Evolutionary conservation across 768 basidiomycete species (phyloP).

Genomic region (Pleurotus giganteus): DNA sequence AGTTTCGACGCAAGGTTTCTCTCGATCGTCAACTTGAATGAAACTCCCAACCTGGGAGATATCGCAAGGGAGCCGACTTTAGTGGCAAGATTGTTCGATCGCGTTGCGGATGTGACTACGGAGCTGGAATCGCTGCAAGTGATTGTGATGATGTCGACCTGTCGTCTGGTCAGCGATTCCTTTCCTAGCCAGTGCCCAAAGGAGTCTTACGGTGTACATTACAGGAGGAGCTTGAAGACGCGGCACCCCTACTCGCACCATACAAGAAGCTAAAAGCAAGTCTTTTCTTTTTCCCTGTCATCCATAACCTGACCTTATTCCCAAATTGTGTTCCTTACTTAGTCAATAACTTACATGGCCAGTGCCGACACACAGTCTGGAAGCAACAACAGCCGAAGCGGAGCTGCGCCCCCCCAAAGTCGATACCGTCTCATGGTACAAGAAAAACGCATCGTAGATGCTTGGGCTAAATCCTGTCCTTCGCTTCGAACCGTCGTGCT

Average conservation of each 20-base stretch:
- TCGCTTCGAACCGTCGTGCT: constrained; percentile 64
- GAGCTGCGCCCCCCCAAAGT: not conserved
- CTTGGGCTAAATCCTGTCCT: constrained; percentile 58
- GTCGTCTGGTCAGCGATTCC: constrained; percentile 38
- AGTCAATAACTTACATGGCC: constrained; percentile 5
- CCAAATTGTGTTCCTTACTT: no score
- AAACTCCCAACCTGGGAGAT: constrained; percentile 40
- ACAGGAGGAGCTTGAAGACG: not conserved
- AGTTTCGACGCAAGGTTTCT: not conserved
- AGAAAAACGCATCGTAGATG: constrained; percentile 50
- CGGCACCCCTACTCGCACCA: not conserved
- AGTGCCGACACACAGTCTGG: not conserved
- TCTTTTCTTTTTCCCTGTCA: not conserved
- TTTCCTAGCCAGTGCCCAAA: not conserved
- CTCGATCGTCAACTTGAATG: constrained; percentile 32
- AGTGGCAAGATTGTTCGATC: constrained; percentile 11
- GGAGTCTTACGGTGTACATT: not conserved
- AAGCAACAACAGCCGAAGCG: not conserved
- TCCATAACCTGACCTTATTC: no score
- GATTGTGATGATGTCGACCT: constrained; percentile 51
- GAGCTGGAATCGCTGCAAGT: constrained; percentile 59
- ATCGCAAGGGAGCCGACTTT: constrained; percentile 57
- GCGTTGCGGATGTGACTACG: constrained; percentile 46
- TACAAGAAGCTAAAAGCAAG: not conserved
- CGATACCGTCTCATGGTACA: constrained; percentile 19